Percentiles rank a stretch among this genome's conserved stretches.
Evolutionary conservation across 371 early-diverging fungal species (phyloP).

Genomic region (Massospora cicadina): DNA sequence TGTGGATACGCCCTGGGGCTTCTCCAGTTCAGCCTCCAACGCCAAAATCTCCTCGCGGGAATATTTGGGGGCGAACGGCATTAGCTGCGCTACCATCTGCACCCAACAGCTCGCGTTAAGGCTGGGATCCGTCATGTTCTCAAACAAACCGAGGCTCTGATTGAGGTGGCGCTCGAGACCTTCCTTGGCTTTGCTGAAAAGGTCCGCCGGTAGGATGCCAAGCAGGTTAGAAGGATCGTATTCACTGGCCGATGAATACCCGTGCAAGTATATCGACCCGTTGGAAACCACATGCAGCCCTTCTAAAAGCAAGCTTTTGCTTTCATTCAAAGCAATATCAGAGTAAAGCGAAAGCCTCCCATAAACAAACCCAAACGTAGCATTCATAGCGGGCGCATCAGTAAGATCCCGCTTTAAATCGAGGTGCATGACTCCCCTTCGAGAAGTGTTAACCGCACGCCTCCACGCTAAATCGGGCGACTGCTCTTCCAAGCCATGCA

Average conservation of each 20-base stretch:
- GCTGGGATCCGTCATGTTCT: neutral
- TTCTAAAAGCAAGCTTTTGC: conserved; percentile 8
- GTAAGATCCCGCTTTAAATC: neutral
- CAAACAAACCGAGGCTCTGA: neutral
- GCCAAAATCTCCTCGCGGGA: neutral
- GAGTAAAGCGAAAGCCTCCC: neutral
- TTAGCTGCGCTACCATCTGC: neutral
- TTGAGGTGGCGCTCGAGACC: neutral
- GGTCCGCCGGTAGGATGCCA: conserved; percentile 2
- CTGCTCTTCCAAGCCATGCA: neutral
- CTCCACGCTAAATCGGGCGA: neutral
- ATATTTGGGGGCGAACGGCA: neutral
- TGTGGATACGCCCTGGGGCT: conserved; percentile 3
- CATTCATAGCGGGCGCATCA: neutral
- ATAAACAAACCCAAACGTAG: neutral
- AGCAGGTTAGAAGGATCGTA: conserved; percentile 4
- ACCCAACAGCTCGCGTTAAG: neutral
- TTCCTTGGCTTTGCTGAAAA: neutral
- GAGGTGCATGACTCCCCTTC: neutral
- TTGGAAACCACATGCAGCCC: neutral
- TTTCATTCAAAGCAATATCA: conserved; percentile 1
- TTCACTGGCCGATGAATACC: neutral
- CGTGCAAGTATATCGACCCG: conserved; percentile 9
- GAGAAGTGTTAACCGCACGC: neutral
- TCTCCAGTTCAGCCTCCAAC: neutral